Conservation (phyloP, 768 basidiomycete species). For the Phylloporus sp. region DNA sequence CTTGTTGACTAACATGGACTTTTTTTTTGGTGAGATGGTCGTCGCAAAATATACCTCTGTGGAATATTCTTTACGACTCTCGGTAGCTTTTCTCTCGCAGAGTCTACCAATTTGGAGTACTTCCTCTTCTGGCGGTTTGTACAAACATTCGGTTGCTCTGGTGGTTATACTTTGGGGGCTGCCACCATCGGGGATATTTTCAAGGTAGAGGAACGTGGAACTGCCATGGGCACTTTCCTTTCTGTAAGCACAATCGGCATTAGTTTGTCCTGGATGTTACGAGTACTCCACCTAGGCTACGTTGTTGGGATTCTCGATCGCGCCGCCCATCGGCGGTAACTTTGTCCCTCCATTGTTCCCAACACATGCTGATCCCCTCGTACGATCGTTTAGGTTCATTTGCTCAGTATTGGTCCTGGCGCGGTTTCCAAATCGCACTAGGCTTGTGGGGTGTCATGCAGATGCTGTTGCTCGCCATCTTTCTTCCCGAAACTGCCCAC, state of each 20-base stretch:
- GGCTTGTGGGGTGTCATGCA: conserved; percentile 37
- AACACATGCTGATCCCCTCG: background rate
- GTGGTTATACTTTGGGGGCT: conserved; percentile 49
- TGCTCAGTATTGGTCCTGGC: conserved; percentile 63
- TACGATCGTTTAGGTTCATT: conserved; percentile 34
- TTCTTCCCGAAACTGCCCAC: conserved; percentile 66
- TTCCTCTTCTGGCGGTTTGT: conserved; percentile 60
- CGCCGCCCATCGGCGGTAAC: conserved; percentile 53
- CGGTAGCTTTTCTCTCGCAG: conserved; percentile 56
- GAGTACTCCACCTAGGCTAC: conserved; percentile 29
- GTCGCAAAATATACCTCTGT: conserved; percentile 53
- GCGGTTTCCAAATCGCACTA: conserved; percentile 48
- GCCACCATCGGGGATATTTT: conserved; percentile 67
- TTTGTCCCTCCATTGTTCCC: background rate
- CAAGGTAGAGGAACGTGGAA: conserved; percentile 54
- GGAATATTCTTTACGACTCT: conserved; percentile 55
- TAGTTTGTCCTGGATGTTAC: background rate
- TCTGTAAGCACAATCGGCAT: conserved; percentile 35
- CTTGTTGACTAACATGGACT: conserved; percentile 27
- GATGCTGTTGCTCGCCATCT: conserved; percentile 37
- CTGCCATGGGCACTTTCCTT: conserved; percentile 56
- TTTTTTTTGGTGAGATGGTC: no score
- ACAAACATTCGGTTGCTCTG: conserved; percentile 61
- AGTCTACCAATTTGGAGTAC: conserved; percentile 35
- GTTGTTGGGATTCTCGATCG: conserved; percentile 56